Evolutionary conservation across 1,284 basidiomycete genomes (phyloP).

Genomic region (Pascua sp.): DNA sequence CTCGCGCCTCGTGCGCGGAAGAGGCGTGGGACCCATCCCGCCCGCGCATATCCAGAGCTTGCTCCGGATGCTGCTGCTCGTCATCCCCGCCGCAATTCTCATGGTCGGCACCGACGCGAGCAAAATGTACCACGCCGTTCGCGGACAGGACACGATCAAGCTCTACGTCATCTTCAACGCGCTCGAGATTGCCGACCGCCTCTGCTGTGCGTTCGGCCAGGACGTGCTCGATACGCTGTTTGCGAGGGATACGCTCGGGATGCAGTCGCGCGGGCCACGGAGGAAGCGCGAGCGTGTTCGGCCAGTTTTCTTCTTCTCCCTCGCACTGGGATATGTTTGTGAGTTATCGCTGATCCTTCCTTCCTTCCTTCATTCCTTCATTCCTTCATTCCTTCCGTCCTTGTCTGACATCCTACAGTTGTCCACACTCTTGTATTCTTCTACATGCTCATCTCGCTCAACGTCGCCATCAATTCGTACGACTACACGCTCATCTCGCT

Average conservation of each 20-base stretch:
- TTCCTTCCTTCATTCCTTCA: no score
- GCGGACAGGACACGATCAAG: constrained; percentile 99
- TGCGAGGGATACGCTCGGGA: constrained; percentile 79
- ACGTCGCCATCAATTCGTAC: constrained; percentile 98
- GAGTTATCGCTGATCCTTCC: constrained; percentile 40
- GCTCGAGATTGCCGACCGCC: constrained; percentile 91
- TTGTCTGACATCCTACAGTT: constrained; percentile 54
- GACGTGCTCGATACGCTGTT: constrained; percentile 96
- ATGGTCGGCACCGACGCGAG: constrained; percentile 86
- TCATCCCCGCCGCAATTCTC: constrained; percentile 71
- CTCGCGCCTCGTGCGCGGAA: constrained; percentile 15
- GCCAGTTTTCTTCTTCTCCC: constrained; percentile 77
- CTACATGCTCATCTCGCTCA: constrained; percentile 91
- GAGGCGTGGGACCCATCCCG: constrained; percentile 28
- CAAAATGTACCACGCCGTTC: constrained; percentile 97
- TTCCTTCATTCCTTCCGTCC: no score
- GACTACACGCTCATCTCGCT: constrained; percentile 93
- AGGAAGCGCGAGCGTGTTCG: constrained; percentile 53
- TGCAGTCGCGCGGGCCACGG: constrained; percentile 5
- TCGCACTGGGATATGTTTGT: constrained; percentile 84
- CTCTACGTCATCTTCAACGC: constrained; percentile 99
- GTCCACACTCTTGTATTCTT: constrained; percentile 92
- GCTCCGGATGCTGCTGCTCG: constrained; percentile 71
- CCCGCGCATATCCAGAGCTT: constrained; percentile 53
- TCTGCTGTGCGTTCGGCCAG: constrained; percentile 96